phyloP scores from a whole-genome alignment of 768 basidiomycete genomes.

The Macrolepiota fuliginosa region DNA sequence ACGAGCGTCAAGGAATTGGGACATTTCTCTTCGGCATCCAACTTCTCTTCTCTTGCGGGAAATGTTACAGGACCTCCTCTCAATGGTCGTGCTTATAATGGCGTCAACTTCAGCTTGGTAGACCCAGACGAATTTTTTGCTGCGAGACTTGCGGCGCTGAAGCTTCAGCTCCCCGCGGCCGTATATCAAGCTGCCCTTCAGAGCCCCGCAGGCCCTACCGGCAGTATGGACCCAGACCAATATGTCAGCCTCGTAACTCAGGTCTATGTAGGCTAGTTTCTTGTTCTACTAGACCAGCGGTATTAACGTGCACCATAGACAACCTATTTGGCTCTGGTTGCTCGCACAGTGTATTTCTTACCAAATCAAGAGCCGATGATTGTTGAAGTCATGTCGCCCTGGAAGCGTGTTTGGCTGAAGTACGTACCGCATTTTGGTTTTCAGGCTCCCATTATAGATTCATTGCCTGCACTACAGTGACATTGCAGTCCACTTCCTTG shows the following conservation, averaged over 20 bases:
- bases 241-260: conserved; percentile 36
- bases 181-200: conserved; percentile 46
- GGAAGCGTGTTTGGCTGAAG: conserved; percentile 49
- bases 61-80: conserved; percentile 46
- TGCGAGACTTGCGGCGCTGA: conserved; percentile 40
- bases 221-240: conserved; percentile 31
- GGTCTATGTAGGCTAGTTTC: conserved; percentile 45
- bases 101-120: conserved; percentile 44
- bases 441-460: background rate
- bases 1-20: conserved; percentile 38
- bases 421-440: conserved; percentile 18
- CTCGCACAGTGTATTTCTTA: conserved; percentile 51
- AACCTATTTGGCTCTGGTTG: conserved; percentile 49
- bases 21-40: conserved; percentile 35
- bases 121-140: conserved; percentile 38
- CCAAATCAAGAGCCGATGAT: conserved; percentile 30
- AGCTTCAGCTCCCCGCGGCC: conserved; percentile 48
- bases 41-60: conserved; percentile 36
- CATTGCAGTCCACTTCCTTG: conserved; percentile 42
- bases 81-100: conserved; percentile 50
- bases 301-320: conserved; percentile 22
- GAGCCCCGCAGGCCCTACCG: conserved; percentile 34
- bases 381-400: conserved; percentile 40
- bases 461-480: conserved; percentile 25
- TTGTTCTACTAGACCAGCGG: background rate